Conservation (phyloP, 306 rosid genomes). For the Herpetospermum pedunculosum region DNA sequence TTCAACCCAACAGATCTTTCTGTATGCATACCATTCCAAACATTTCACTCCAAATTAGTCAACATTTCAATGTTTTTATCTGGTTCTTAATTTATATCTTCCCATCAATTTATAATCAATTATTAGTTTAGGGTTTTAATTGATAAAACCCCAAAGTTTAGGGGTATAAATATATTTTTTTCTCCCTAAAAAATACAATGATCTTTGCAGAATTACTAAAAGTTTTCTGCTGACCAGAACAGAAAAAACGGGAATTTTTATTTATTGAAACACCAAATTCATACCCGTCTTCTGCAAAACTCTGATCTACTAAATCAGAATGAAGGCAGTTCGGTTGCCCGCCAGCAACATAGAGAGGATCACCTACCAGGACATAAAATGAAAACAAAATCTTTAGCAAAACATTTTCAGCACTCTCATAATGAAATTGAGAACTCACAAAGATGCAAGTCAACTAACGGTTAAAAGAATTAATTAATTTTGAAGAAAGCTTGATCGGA, state of each 20-base stretch:
- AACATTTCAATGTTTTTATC: background rate
- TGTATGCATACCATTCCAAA: background rate
- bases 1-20: too few species aligned
- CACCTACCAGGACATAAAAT: conserved; percentile 38
- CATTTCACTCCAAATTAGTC: background rate
- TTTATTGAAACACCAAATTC: background rate
- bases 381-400: background rate
- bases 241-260: background rate
- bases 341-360: conserved; percentile 71
- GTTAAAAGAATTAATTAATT: too few species aligned
- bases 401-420: background rate
- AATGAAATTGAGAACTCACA: background rate
- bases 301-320: conserved; percentile 30
- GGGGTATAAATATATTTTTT: too few species aligned
- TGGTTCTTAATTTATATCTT: background rate
- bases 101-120: too few species aligned
- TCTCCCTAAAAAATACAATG: too few species aligned
- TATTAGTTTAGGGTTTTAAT: too few species aligned
- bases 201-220: too few species aligned
- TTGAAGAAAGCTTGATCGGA: too few species aligned
- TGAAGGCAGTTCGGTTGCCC: conserved; percentile 65
- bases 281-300: conserved; percentile 76
- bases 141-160: too few species aligned
- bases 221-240: background rate
- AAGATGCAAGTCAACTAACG: background rate